Evolutionary conservation across 345 rosid genomes (phyloP).

Genomic region (Eutrema yunnanense): DNA sequence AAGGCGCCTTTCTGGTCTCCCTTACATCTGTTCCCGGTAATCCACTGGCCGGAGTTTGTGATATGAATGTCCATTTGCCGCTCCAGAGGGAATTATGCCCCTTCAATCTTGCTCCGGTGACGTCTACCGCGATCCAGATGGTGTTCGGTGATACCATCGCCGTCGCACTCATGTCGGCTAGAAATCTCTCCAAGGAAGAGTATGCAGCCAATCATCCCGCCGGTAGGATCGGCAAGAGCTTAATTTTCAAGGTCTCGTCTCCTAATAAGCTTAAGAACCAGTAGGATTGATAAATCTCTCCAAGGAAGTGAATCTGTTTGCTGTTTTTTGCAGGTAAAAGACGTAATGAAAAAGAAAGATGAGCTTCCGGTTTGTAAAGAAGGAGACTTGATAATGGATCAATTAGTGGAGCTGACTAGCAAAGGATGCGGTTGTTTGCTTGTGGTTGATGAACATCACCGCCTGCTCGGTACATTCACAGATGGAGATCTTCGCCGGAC

Average conservation of each 20-base stretch:
- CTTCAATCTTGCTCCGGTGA: conserved; percentile 91
- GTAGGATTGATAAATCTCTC: not conserved
- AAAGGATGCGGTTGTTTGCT: conserved; percentile 97
- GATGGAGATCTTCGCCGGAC: conserved; percentile 96
- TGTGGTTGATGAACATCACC: conserved; percentile 55
- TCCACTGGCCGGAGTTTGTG: conserved; percentile 54
- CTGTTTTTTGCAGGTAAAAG: conserved; percentile 55
- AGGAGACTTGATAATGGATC: conserved; percentile 90
- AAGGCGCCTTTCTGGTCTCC: conserved; percentile 62
- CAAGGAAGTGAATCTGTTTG: not conserved
- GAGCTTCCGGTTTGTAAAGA: conserved; percentile 90
- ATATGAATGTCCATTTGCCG: conserved; percentile 85
- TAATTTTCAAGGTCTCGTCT: conserved; percentile 74
- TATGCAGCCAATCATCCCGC: conserved; percentile 96
- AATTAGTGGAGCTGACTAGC: conserved; percentile 83
- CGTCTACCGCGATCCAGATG: conserved; percentile 98
- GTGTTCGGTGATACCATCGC: conserved; percentile 98
- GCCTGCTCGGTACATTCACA: conserved; percentile 80
- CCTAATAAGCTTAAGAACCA: not conserved
- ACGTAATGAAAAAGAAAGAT: conserved; percentile 85
- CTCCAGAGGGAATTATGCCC: conserved; percentile 88
- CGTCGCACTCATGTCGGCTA: conserved; percentile 87
- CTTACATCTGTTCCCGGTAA: conserved; percentile 77
- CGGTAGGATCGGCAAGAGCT: conserved; percentile 88
- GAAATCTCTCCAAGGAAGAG: conserved; percentile 72